phyloP scores from a whole-genome alignment of 1,284 basidiomycete species.

The Cutaneotrichosporon dermatis region DNA sequence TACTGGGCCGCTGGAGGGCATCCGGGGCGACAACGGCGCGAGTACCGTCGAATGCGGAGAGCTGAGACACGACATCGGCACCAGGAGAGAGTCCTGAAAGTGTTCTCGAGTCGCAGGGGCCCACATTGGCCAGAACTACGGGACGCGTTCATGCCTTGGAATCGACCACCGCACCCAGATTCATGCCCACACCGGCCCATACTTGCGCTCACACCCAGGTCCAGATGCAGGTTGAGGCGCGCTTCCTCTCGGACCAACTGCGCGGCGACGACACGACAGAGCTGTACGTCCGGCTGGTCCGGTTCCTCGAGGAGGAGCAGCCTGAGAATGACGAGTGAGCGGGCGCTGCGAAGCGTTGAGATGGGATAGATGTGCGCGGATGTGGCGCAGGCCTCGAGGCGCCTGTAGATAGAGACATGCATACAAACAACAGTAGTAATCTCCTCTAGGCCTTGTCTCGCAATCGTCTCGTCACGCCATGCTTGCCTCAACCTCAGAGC shows the following conservation, averaged over 20 bases:
- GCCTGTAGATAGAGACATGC: neutral
- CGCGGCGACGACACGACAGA: conserved; percentile 93
- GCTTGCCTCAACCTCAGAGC: neutral
- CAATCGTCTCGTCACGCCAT: neutral
- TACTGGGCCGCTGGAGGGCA: too few relatives aligned
- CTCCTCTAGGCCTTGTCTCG: neutral
- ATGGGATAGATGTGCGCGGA: too few relatives aligned
- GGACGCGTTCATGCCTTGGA: too few relatives aligned
- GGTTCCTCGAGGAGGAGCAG: conserved; percentile 88
- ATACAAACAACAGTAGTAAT: conserved; percentile 19
- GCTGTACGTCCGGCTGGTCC: conserved; percentile 81
- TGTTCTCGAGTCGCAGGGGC: too few relatives aligned
- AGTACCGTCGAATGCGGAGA: too few relatives aligned
- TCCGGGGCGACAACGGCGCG: too few relatives aligned
- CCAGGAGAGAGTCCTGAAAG: too few relatives aligned
- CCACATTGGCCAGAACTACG: too few relatives aligned
- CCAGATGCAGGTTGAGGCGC: conserved; percentile 90
- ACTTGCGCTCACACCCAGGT: conserved; percentile 56
- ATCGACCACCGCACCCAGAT: too few relatives aligned
- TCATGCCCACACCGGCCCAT: too few relatives aligned
- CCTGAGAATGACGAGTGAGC: conserved; percentile 48
- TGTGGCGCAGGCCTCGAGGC: conserved; percentile 5
- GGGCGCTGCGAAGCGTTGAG: too few relatives aligned
- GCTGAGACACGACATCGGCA: too few relatives aligned
- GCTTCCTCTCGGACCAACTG: conserved; percentile 84